Percentiles rank a stretch among this genome's conserved stretches.
phyloP scores from a whole-genome alignment of 495 filamentous ascomycete species.

The Xeromyces bisporus region DNA sequence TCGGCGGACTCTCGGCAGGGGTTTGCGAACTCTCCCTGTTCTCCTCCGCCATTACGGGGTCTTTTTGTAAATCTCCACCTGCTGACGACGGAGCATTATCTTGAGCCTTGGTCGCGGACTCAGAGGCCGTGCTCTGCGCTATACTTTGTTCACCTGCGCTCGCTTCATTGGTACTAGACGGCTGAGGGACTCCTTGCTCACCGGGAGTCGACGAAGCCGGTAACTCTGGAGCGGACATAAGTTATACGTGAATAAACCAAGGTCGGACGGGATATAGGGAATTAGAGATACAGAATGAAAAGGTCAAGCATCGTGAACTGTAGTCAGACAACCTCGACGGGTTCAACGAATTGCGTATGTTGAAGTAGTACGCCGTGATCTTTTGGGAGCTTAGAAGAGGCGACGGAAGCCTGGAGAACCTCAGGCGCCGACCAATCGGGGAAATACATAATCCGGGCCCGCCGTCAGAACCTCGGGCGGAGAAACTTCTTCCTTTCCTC shows the following conservation, averaged over 20 bases:
- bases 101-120: slow-evolving; percentile 9
- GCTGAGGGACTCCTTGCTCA: slow-evolving; percentile 13
- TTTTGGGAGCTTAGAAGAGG: no score
- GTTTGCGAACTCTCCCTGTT: slow-evolving; percentile 1
- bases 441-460: no score
- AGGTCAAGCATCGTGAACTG: not conserved
- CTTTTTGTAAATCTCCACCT: slow-evolving; percentile 1
- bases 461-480: no score
- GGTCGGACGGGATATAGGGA: no score
- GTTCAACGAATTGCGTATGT: no score
- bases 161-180: slow-evolving; percentile 9
- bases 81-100: slow-evolving; percentile 8
- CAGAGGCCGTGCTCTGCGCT: slow-evolving; percentile 6
- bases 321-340: no score
- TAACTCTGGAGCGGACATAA: slow-evolving; percentile 23
- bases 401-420: no score
- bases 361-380: no score
- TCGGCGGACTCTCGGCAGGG: slow-evolving; percentile 1
- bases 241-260: slow-evolving; percentile 11
- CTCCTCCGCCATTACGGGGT: slow-evolving; percentile 8
- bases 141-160: slow-evolving; percentile 4
- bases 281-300: no score
- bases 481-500: no score
- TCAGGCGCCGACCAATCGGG: no score
- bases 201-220: slow-evolving; percentile 11